Evolutionary conservation across 2,329 filamentous ascomycete species (phyloP).

Genomic region (Lomentospora prolificans): DNA sequence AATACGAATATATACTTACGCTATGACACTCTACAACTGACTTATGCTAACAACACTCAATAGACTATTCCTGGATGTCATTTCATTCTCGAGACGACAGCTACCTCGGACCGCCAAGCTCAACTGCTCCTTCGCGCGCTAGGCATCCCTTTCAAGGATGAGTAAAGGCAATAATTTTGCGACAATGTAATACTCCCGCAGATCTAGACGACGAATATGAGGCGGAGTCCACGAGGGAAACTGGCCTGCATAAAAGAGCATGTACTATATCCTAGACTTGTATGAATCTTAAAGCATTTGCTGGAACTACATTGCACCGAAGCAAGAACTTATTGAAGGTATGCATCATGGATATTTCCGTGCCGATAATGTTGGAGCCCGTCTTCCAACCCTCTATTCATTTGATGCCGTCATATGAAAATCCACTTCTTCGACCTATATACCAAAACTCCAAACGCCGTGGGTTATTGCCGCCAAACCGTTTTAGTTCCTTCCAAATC

Average conservation of each 20-base stretch:
- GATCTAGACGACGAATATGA: not conserved
- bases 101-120: constrained; percentile 76
- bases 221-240: not conserved
- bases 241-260: not conserved
- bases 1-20: not conserved
- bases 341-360: not conserved
- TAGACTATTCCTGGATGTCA: constrained; percentile 69
- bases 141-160: constrained; percentile 36
- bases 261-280: constrained; percentile 4
- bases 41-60: constrained; percentile 10
- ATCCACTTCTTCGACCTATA: not conserved
- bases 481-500: not conserved
- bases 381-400: not conserved
- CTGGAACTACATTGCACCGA: not conserved
- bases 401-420: not conserved
- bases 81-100: constrained; percentile 75
- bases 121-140: constrained; percentile 51
- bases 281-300: not conserved
- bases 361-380: not conserved
- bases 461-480: not conserved
- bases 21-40: constrained; percentile 10
- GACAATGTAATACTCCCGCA: constrained; percentile 1
- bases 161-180: not conserved
- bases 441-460: constrained; percentile 9
- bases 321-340: not conserved